phyloP scores from a whole-genome alignment of 257 asterid species.

The Prunella vulgaris region DNA sequence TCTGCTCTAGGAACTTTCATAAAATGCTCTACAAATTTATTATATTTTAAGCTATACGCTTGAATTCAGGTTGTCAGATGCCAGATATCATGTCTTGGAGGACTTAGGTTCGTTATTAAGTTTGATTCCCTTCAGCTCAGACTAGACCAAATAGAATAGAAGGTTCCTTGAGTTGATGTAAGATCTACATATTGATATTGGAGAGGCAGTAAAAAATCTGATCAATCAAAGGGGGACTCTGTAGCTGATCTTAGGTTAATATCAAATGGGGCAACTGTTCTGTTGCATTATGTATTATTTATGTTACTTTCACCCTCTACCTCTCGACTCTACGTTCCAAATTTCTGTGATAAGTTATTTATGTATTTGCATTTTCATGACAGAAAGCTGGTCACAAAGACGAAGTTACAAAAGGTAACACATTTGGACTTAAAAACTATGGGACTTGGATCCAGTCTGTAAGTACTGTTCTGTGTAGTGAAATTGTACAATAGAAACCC shows the following conservation, averaged over 20 bases:
- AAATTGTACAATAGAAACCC: too few relatives aligned
- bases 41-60: not conserved
- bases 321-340: not conserved
- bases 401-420: constrained; percentile 48
- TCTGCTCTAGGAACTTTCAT: not conserved
- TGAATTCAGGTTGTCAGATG: not conserved
- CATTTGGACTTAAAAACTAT: constrained; percentile 10
- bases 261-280: not conserved
- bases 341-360: not conserved
- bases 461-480: too few relatives aligned
- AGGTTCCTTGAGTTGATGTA: not conserved
- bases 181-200: not conserved
- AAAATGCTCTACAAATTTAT: not conserved
- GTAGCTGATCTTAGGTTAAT: too few relatives aligned
- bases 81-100: not conserved
- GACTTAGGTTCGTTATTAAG: constrained; percentile 1
- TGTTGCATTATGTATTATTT: not conserved
- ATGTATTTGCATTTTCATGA: constrained; percentile 17
- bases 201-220: not conserved
- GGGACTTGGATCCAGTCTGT: too few relatives aligned
- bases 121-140: not conserved
- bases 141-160: not conserved
- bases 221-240: too few relatives aligned
- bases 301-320: not conserved
- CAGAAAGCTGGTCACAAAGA: constrained; percentile 55